phyloP scores from a whole-genome alignment of 116 monocot species.

The Phalaenopsis hybrid region DNA sequence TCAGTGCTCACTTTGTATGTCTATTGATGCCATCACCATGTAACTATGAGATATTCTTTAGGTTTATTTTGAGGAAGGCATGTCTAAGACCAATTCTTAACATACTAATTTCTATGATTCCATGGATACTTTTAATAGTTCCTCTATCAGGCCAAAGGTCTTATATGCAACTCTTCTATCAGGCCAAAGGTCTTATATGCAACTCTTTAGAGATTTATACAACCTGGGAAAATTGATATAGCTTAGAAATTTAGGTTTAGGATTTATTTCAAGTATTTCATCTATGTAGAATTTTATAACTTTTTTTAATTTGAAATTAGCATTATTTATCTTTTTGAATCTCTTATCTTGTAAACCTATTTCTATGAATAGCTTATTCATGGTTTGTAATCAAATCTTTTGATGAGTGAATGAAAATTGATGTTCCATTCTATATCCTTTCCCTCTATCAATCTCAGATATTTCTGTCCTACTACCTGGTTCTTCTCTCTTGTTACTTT shows the following conservation, averaged over 20 bases:
- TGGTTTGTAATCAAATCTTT: background rate
- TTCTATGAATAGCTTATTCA: background rate
- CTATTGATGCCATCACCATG: background rate
- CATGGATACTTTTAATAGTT: background rate
- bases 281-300: too few relatives aligned
- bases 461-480: background rate
- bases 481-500: background rate
- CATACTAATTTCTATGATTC: background rate
- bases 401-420: background rate
- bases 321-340: too few relatives aligned
- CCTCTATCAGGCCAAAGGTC: background rate
- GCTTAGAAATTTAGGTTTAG: background rate
- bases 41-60: background rate
- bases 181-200: background rate
- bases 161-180: background rate
- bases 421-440: background rate
- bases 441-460: background rate
- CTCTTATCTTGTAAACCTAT: background rate
- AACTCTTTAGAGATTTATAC: background rate
- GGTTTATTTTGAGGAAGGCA: background rate
- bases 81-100: background rate
- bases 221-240: background rate
- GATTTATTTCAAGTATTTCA: background rate
- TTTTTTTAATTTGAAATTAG: background rate
- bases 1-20: background rate